Conservation (phyloP, 768 basidiomycete genomes). For the Hydnomerulius pinastri region DNA sequence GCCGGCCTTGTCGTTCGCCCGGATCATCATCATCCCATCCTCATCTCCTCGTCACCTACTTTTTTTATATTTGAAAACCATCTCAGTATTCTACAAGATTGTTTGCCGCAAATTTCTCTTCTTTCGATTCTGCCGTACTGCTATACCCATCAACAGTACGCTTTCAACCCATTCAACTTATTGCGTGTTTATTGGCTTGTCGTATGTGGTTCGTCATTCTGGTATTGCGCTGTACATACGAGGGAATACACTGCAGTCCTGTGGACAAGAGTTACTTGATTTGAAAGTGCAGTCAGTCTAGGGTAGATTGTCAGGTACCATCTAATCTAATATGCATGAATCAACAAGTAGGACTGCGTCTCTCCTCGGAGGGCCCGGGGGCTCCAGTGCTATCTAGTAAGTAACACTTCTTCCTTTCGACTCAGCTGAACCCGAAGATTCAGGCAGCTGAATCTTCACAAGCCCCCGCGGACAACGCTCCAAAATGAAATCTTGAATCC, state of each 20-base stretch:
- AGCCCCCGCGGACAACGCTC: no score
- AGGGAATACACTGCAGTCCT: constrained; percentile 18
- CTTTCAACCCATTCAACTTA: neutral
- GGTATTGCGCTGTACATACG: constrained; percentile 27
- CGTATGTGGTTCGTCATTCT: constrained; percentile 27
- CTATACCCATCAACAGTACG: constrained; percentile 26
- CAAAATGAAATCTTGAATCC: no score
- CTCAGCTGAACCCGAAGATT: no score
- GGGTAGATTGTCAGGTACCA: no score
- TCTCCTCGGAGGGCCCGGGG: no score
- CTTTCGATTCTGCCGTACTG: constrained; percentile 6
- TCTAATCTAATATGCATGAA: no score
- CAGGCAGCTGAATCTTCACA: no score
- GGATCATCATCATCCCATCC: neutral
- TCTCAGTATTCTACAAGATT: constrained; percentile 6
- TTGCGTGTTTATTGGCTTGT: constrained; percentile 10
- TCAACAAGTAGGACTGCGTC: no score
- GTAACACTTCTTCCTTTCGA: no score
- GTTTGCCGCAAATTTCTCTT: constrained; percentile 1
- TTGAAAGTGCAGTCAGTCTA: no score
- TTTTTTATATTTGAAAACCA: constrained; percentile 1
- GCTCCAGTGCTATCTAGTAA: no score
- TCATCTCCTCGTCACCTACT: neutral
- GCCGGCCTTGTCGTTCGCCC: constrained; percentile 29
- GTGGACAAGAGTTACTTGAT: constrained; percentile 7